Percentiles rank a stretch among this genome's conserved stretches.
Conservation (phyloP, 164 flowering plant species). For the Umbellularia californica region DNA sequence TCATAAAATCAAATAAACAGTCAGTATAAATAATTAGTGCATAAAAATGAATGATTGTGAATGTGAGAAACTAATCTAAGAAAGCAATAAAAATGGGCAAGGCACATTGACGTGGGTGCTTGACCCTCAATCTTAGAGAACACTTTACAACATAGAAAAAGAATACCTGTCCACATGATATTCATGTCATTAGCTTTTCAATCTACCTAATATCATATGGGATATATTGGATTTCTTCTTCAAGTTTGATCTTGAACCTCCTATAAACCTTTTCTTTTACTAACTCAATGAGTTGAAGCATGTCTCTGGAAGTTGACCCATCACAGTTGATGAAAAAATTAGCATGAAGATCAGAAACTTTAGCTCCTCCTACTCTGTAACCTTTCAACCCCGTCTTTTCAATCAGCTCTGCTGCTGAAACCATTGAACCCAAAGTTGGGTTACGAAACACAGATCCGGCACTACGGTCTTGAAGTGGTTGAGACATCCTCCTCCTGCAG, state of each 20-base stretch:
- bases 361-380: conserved; percentile 37
- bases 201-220: conserved; percentile 2
- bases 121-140: too few species aligned
- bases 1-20: too few species aligned
- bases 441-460: conserved; percentile 51
- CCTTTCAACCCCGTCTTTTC: conserved; percentile 50
- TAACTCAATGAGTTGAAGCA: conserved; percentile 37
- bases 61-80: too few species aligned
- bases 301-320: conserved; percentile 37
- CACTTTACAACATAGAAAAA: too few species aligned
- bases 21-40: too few species aligned
- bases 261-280: conserved; percentile 31
- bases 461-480: conserved; percentile 32
- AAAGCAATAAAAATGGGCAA: too few species aligned
- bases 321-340: conserved; percentile 45
- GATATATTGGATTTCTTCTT: conserved; percentile 32
- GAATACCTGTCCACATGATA: too few species aligned
- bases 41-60: too few species aligned
- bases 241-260: conserved; percentile 33
- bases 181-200: too few species aligned
- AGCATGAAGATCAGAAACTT: conserved; percentile 38
- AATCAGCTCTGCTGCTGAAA: conserved; percentile 43
- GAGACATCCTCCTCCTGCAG: conserved; percentile 32
- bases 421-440: conserved; percentile 21
- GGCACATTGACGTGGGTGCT: too few species aligned